These are phyloP conservation scores for Coemansia sp. DNA, from an alignment of 192 early-diverging fungal species.

Conservation along the genomic window DNA sequence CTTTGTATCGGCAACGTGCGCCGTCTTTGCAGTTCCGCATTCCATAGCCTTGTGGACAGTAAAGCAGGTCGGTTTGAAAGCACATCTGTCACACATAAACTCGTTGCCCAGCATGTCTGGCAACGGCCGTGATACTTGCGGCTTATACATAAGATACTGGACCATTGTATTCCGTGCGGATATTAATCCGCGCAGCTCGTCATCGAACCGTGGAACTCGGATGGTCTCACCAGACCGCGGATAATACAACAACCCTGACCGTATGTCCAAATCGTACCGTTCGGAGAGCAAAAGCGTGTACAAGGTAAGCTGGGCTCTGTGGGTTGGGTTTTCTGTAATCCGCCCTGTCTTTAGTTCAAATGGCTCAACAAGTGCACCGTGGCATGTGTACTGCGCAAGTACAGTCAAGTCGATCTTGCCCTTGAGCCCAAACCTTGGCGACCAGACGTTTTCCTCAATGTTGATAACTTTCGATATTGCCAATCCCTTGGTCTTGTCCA, in stretches of 20 bases:
- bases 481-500: constrained; percentile 13
- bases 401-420: constrained; percentile 85
- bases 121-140: constrained; percentile 26
- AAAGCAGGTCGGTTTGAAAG: constrained; percentile 63
- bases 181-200: constrained; percentile 74
- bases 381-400: constrained; percentile 20
- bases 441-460: constrained; percentile 92
- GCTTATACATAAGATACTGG: constrained; percentile 39
- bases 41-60: constrained; percentile 77
- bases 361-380: constrained; percentile 62
- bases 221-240: constrained; percentile 66
- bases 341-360: constrained; percentile 91
- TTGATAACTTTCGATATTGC: constrained; percentile 73
- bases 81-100: constrained; percentile 69
- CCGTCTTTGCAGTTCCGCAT: constrained; percentile 58
- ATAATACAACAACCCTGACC: constrained; percentile 76
- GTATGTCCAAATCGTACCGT: constrained; percentile 73
- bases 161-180: constrained; percentile 77
- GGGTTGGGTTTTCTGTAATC: constrained; percentile 57
- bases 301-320: constrained; percentile 81
- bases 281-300: constrained; percentile 87
- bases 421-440: constrained; percentile 87
- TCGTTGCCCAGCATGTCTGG: constrained; percentile 72
- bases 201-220: constrained; percentile 58
- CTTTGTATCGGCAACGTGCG: constrained; percentile 55